phyloP scores from a whole-genome alignment of 2,329 filamentous ascomycete genomes.

The Colletotrichum liaoningense region DNA sequence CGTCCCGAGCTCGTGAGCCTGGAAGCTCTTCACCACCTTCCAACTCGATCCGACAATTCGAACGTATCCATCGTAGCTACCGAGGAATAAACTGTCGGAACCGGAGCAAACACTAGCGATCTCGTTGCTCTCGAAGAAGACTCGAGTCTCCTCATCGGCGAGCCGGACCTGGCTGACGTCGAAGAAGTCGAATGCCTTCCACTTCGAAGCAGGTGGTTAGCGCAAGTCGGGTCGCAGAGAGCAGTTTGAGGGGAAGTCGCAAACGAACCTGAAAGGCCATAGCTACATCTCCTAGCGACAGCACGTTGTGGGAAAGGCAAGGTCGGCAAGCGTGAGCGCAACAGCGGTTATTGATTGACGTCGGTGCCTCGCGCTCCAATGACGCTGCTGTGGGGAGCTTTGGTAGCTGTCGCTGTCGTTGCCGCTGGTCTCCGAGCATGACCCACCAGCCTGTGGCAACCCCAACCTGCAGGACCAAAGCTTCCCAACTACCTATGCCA shows the following conservation, averaged over 20 bases:
- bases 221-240: background rate
- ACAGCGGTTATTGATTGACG: constrained; percentile 20
- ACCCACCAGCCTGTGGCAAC: background rate
- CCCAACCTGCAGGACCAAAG: background rate
- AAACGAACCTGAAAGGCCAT: constrained; percentile 36
- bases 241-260: background rate
- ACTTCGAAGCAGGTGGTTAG: constrained; percentile 63
- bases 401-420: constrained; percentile 27
- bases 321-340: background rate
- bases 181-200: constrained; percentile 99
- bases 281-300: constrained; percentile 35
- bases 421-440: background rate
- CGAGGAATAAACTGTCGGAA: constrained; percentile 89
- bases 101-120: constrained; percentile 88
- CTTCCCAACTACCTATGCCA: background rate
- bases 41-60: constrained; percentile 89
- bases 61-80: constrained; percentile 85
- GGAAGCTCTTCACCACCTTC: constrained; percentile 88
- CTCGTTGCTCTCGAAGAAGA: constrained; percentile 84
- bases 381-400: constrained; percentile 42
- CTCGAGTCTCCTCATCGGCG: constrained; percentile 80
- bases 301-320: background rate
- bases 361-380: constrained; percentile 38
- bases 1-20: constrained; percentile 81
- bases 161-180: constrained; percentile 88